Base-by-base conservation (phyloP, 768 basidiomycete genomes). In the Clavulina sp. region DNA sequence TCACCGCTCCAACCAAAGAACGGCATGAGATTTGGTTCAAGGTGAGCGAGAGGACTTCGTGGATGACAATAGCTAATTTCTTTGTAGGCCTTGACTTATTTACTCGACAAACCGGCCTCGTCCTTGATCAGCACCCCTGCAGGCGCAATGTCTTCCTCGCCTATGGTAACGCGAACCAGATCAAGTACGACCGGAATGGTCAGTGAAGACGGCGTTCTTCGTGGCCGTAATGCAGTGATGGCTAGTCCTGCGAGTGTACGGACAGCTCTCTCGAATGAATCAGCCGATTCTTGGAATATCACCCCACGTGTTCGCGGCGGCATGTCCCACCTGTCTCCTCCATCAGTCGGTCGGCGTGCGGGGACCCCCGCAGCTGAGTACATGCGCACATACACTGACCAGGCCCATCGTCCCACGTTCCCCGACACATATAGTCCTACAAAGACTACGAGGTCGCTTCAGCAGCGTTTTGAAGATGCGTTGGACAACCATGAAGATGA, bases 11-110 rank as follows among this genome's bases (percentile, higher is more conserved):
- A 2, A 92, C 82, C 5, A 85, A 86, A 62, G 95, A 97, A 57
- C 74, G 92, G 50, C 95, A 99, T 61, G 92, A 97, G 59, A 89
- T 96, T 55, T 99, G 95, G 95, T 70, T 88, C 50, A 84, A 80
- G 65, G 89, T 91, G 64, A 54, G 79, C 69, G 4, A 34, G 31
- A n/a, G n/a, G 7, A 24, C 13, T 9, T 51, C 5, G 24, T 36
- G 24, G 6, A 19, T 23, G 32, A 47, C 38, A 56, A 36, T 34
- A 38, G 48, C 57, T 33, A 48, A 44, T 29, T 38, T 50, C 19
- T 53, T 26, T 46, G 18, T 59, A 96, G 92, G 93, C 92, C 31
- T 70, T 97, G 57, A 81, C 83, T 63, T 96, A 95, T 60, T 77
- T 96, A 30, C 71, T 95, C 31, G 75, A 84, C 36, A 79, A 89